Evolutionary conservation across 768 basidiomycete species (phyloP), one percentile per base, ranked within the genome.

Genomic region (Aureoboletus auriporus): DNA sequence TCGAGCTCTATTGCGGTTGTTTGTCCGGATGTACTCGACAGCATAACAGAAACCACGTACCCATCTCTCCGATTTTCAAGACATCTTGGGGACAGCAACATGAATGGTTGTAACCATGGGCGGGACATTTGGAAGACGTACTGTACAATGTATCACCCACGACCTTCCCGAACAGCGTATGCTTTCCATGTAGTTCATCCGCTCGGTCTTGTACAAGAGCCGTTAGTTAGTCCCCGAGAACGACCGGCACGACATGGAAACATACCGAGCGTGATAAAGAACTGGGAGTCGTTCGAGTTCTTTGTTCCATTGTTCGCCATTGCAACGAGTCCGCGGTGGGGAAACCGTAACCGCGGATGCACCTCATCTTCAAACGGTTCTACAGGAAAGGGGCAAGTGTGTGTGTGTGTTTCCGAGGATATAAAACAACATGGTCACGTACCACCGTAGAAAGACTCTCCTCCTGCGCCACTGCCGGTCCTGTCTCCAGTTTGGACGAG

Each of bases 361-460:
- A 93, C 83, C 68, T 98, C 94, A 69, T 96, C 93, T 63, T 92
- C 87, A 55, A 96, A 96, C 3, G 86, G 90, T 58, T 94, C 93
- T 90, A 23, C 20, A 23, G 45, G 17, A 42, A 20, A 8, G 26
- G 38, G 41, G 23, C 27, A n/a, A 29, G 14, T 13, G 37, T 14
- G 12, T 7, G 12, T 7, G 41, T 6, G 13, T 12, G n/a, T 36
- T 17, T 28, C 17, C 13, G 20, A 46, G 36, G 30, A 36, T 26
- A 13, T 30, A 8, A 6, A 41, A 2, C 42, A 23, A 23, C 10
- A 27, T 4, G 14, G n/a, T 26, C 31, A 64, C 71, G 52, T 52
- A 75, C 93, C 93, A 66, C 95, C 95, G 57, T 89, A 97, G 65
- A 96, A 89, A 1, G 92, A 94, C 64, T 97, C 95, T 54, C 96